A percentile compares a stretch with the other conserved stretches of the same genome.
phyloP scores from a whole-genome alignment of 345 rosid species.

The Eucalyptus grandis region DNA sequence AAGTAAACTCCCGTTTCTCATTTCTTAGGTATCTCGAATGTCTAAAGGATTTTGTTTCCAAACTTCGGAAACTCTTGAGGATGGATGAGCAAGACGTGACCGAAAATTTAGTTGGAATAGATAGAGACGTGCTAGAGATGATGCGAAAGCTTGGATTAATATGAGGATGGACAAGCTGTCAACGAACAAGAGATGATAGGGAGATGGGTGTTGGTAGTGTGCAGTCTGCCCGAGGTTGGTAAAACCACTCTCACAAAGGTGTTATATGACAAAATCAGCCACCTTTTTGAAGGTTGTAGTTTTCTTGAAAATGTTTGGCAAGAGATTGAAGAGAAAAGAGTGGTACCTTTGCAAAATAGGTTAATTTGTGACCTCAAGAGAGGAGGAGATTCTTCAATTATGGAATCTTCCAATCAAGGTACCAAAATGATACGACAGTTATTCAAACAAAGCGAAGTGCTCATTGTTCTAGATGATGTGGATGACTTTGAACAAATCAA shows the following conservation, averaged over 20 bases:
- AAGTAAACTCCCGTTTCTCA: not conserved
- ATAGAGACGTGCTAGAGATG: not conserved
- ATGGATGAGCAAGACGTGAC: not conserved
- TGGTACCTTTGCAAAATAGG: rapidly evolving
- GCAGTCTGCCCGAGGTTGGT: not conserved
- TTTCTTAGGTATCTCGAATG: not conserved
- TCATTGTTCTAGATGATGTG: not conserved
- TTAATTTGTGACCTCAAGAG: not conserved
- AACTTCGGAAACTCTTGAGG: not conserved
- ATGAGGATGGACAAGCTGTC: not conserved
- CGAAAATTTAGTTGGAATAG: not conserved
- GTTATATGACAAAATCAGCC: not conserved
- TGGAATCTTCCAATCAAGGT: not conserved
- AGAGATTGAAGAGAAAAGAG: not conserved
- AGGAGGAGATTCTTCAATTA: not conserved
- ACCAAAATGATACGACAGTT: not conserved
- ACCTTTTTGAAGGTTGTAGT: not conserved
- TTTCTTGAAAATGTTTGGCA: not conserved
- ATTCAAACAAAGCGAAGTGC: not conserved
- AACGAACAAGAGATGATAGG: not conserved
- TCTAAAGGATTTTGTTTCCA: not conserved
- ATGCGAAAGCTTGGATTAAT: not conserved
- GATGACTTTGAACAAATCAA: not conserved
- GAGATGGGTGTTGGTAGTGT: rapidly evolving
- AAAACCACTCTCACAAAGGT: not conserved